Evolutionary conservation across 176 grass and related monocot species (phyloP), one percentile per base, ranked within the genome.

Genomic region (Tillandsia fasciculata): DNA sequence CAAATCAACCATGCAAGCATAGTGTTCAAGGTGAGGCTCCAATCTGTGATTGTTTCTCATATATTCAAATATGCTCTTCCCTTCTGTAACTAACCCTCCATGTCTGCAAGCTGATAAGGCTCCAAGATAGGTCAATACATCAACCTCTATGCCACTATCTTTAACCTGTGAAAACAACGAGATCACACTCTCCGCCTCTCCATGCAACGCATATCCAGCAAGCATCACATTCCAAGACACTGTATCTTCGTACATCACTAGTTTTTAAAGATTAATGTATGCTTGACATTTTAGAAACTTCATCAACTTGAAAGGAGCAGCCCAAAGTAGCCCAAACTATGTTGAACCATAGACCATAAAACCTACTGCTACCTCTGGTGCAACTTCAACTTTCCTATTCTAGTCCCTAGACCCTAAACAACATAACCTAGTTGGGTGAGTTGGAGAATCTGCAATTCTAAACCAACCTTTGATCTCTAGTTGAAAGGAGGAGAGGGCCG

Each of bases 1-100:
- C 68, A 96, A 83, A 66, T 96, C 92, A 42, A 91, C 88, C 92
- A 96, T 87, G 76, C 88, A 91, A 51, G 92, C 87, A 76, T 85
- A 91, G 65, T 96, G 92, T 29, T 91, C 83, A 0, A 91, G 24
- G 54, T 87, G 74, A 66, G 88, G 88, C 67, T 12, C 66, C 18
- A 88, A 68, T 9, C 49, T 52, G 15, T 84, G 72, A 76, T 84
- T 63, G 11, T 78, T 67, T 68, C 53, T 77, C 75, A 96, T 91
- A 3, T 79, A 83, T 49, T 22, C 56, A 78, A 96, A 96, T n/a
- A 80, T 67, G 48, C 33, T 54, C 47, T 26, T 68, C 18, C 86
- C 92, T 84, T 89, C 83, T 15, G 77, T 69, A 85, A 96, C 83
- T 50, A 91, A 72, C 33, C 92, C 88, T 26, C 72, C 85, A 73